Conservation (phyloP, 192 early-diverging fungal genomes). For the Gorgonomyces haynaldii region DNA sequence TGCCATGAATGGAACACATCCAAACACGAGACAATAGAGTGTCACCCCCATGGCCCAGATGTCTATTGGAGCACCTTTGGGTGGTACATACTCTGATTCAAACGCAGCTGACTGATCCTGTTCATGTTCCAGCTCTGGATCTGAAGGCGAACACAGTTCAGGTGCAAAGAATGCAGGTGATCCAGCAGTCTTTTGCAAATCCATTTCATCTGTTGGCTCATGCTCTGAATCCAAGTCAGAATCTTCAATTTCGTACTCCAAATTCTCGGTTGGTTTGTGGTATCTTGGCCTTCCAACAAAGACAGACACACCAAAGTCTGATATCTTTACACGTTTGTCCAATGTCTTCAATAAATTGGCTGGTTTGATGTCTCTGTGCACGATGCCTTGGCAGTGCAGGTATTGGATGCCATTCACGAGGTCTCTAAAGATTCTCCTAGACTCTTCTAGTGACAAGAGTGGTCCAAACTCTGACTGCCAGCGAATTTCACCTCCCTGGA, state of each 20-base stretch:
- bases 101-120: too few relatives aligned
- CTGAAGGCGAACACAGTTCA: slow-evolving; percentile 91
- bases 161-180: slow-evolving; percentile 98
- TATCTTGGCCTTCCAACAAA: slow-evolving; percentile 38
- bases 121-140: too few relatives aligned
- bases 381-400: slow-evolving; percentile 86
- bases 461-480: slow-evolving; percentile 63
- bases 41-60: slow-evolving; percentile 97
- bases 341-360: slow-evolving; percentile 79
- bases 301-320: slow-evolving; percentile 96
- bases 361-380: slow-evolving; percentile 97
- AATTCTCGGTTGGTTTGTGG: too few relatives aligned
- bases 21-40: slow-evolving; percentile 87
- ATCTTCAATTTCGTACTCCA: slow-evolving; percentile 7
- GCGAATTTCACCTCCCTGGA: slow-evolving; percentile 81
- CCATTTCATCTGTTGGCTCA: slow-evolving; percentile 47
- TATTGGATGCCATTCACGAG: slow-evolving; percentile 87
- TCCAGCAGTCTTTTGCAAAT: slow-evolving; percentile 89
- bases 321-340: slow-evolving; percentile 81
- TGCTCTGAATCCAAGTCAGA: neutral
- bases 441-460: slow-evolving; percentile 45
- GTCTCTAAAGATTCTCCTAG: slow-evolving; percentile 76
- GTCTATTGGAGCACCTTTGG: slow-evolving; percentile 72
- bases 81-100: slow-evolving; percentile 3
- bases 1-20: slow-evolving; percentile 84